Evolutionary conservation across 1,139 yeast genomes (phyloP).

Genomic region (Suhomyces anneliseae): DNA sequence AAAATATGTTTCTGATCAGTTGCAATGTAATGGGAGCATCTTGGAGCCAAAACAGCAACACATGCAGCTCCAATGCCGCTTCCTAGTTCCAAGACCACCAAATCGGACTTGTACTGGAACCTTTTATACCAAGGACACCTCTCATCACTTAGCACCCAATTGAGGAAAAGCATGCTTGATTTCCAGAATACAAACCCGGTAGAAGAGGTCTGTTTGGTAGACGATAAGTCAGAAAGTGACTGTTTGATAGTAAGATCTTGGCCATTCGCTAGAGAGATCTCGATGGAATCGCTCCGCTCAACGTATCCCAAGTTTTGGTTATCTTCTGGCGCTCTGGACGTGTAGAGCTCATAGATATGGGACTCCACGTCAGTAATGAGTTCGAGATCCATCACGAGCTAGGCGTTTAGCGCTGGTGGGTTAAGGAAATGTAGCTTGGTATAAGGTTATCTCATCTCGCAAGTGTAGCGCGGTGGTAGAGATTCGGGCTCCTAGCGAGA

Average conservation of each 20-base stretch:
- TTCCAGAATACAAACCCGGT: conserved; percentile 75
- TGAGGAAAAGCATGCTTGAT: conserved; percentile 49
- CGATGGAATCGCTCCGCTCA: conserved; percentile 33
- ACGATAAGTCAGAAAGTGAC: conserved; percentile 42
- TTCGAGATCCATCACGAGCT: conserved; percentile 13
- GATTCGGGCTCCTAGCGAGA: too few species aligned
- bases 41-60: conserved; percentile 45
- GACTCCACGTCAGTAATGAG: conserved; percentile 34
- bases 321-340: conserved; percentile 32
- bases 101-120: conserved; percentile 14
- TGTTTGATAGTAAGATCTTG: conserved; percentile 39
- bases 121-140: conserved; percentile 24
- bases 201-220: conserved; percentile 44
- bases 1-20: conserved; percentile 64
- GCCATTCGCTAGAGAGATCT: conserved; percentile 32
- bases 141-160: conserved; percentile 46
- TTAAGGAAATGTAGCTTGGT: too few species aligned
- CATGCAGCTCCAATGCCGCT: conserved; percentile 64
- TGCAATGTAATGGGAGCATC: conserved; percentile 45
- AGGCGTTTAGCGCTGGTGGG: neutral
- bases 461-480: too few species aligned
- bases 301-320: conserved; percentile 51
- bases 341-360: conserved; percentile 51
- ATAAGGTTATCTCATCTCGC: too few species aligned
- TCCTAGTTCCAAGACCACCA: conserved; percentile 59